Conservation (phyloP, 768 basidiomycete species). For the Mycena venus region DNA sequence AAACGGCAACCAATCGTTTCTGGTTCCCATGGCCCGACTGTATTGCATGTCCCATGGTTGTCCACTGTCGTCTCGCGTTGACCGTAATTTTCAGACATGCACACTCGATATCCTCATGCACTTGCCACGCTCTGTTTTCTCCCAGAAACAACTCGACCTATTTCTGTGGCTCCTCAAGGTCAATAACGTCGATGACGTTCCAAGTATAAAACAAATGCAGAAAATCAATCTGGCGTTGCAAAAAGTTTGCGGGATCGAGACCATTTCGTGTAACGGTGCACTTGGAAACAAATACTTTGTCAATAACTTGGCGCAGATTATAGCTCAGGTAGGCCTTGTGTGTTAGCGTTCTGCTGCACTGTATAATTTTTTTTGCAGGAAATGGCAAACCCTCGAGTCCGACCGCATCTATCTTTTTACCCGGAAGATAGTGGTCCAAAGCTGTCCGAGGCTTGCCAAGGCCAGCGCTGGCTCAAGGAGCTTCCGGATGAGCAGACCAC, state of each 20-base stretch:
- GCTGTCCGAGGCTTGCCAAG: conserved; percentile 40
- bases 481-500: conserved; percentile 34
- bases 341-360: background rate
- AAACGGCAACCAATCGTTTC: background rate
- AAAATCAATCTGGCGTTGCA: background rate
- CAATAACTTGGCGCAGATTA: background rate
- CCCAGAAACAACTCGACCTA: background rate
- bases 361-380: conserved; percentile 38
- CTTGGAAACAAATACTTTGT: background rate
- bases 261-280: background rate
- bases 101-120: background rate
- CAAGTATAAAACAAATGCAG: background rate
- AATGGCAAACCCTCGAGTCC: conserved; percentile 50
- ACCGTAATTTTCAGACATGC: no score
- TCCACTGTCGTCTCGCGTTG: no score
- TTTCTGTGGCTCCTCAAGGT: background rate
- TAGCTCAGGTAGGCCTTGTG: background rate
- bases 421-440: conserved; percentile 46
- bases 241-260: background rate
- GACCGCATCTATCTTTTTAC: conserved; percentile 44
- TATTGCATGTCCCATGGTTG: background rate
- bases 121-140: background rate
- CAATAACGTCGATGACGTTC: background rate
- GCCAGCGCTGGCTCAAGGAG: conserved; percentile 43
- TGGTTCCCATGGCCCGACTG: background rate